Evolutionary conservation across 176 grass and related monocot genomes (phyloP), one percentile per base, ranked within the genome.

Genomic region (Raddia guianensis): DNA sequence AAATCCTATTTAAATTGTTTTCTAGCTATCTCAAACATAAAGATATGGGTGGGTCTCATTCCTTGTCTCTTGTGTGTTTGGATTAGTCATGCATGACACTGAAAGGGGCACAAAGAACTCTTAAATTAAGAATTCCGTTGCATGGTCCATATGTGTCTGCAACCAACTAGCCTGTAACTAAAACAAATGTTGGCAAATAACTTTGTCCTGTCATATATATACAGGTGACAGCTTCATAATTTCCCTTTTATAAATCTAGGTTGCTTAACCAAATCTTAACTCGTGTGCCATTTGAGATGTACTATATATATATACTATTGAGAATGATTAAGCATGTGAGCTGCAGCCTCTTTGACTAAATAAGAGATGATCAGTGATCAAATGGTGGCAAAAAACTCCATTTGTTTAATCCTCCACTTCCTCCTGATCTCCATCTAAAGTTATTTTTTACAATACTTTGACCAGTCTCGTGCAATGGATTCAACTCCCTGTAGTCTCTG

Each of bases 301-400:
- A 77, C 13, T 48, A n/a, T 52, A 40, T 40, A 2, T 40, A 40
- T 40, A 40, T 40, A 40, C 37, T 76, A 50, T 3, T 34, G 18
- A 48, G 60, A 59, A 78, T 78, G 67, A 83, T 83, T 72, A 87
- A 87, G 8, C 86, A 89, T 12, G 87, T 89, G 82, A 89, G 70
- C 12, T 58, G 77, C 64, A 81, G 57, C 72, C 77, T 34, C 82
- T 81, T 81, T 85, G 72, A 81, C 77, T 65, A 63, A 46, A 7
- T 16, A 7, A 9, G 16, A 14, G 0, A 19, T 12, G 32, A 84
- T 52, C 53, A 43, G 43, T 70, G 54, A 34, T 62, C 47, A 63
- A 73, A 48, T 27, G 7, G 7, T 64, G 63, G 70, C 16, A 57
- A 87, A 49, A 56, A 58, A 40, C 20, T 68, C 49, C 35, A 53